Conservation (phyloP, 257 asterid species). For the Handroanthus guayacan region DNA sequence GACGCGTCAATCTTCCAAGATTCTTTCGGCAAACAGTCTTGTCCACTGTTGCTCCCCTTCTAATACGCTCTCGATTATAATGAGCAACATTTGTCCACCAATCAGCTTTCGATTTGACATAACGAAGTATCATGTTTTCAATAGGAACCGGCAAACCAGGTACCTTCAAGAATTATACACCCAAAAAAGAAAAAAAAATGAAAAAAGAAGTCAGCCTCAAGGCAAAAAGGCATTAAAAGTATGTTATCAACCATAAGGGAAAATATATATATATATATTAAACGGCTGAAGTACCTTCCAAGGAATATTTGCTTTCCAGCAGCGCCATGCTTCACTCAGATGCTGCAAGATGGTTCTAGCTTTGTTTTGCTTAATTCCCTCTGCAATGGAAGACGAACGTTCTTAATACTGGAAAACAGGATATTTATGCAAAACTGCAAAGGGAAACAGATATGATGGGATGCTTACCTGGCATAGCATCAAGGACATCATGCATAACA, state of each 20-base stretch:
- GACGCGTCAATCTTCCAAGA: slow-evolving; percentile 99
- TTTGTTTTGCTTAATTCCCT: slow-evolving; percentile 97
- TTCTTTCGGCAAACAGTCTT: slow-evolving; percentile 99
- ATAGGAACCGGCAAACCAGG: slow-evolving; percentile 99
- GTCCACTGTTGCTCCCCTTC: slow-evolving; percentile 99
- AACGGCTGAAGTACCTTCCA: slow-evolving; percentile 71
- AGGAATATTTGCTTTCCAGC: slow-evolving; percentile 99
- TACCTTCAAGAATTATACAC: slow-evolving; percentile 49
- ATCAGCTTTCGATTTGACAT: slow-evolving; percentile 98
- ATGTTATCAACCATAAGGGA: slow-evolving; percentile 7
- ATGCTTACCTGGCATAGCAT: slow-evolving; percentile 93
- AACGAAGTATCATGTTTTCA: slow-evolving; percentile 99
- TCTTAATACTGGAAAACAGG: not conserved
- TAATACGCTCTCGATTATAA: slow-evolving; percentile 95
- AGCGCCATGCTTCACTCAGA: slow-evolving; percentile 99
- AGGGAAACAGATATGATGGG: not conserved
- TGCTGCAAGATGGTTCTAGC: slow-evolving; percentile 99
- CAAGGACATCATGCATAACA: slow-evolving; percentile 99
- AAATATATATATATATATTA: not conserved
- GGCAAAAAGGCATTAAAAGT: not conserved
- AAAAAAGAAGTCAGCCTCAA: slow-evolving; percentile 9
- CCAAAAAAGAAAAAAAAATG: too few relatives aligned
- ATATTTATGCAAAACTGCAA: not conserved
- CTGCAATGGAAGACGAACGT: slow-evolving; percentile 46
- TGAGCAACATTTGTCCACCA: slow-evolving; percentile 99